Conservation (phyloP, 2,329 filamentous ascomycete species). For the Cladosporium sphaerospermum region DNA sequence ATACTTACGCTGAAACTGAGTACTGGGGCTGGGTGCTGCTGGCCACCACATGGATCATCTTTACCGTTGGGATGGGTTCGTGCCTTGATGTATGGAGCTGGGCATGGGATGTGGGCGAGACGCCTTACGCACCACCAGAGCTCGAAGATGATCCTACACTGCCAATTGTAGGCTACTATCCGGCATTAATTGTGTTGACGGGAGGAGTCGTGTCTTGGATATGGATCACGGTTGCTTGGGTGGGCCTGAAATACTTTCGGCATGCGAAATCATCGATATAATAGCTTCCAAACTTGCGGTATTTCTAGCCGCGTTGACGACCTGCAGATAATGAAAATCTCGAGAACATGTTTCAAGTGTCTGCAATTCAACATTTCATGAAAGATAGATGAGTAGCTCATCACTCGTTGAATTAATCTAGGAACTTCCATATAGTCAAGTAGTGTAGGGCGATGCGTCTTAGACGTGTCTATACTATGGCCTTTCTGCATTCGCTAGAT, state of each 20-base stretch:
- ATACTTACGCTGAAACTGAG: constrained; percentile 85
- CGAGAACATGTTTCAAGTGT: too few relatives aligned
- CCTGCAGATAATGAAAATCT: too few relatives aligned
- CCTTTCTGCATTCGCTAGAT: too few relatives aligned
- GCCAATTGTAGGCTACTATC: constrained; percentile 96
- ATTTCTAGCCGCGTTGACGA: too few relatives aligned
- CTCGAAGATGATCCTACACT: constrained; percentile 90
- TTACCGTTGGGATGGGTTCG: constrained; percentile 93
- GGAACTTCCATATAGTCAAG: too few relatives aligned
- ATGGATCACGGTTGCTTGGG: constrained; percentile 95
- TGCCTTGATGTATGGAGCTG: constrained; percentile 94
- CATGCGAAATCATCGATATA: constrained; percentile 62
- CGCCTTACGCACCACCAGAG: constrained; percentile 90
- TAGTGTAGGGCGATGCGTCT: too few relatives aligned
- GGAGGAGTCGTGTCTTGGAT: constrained; percentile 91
- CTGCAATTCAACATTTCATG: too few relatives aligned
- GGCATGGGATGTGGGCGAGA: constrained; percentile 98
- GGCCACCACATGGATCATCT: constrained; percentile 86
- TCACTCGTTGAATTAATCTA: too few relatives aligned
- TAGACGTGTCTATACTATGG: too few relatives aligned
- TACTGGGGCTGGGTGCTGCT: constrained; percentile 98
- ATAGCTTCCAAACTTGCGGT: too few relatives aligned
- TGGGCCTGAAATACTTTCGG: constrained; percentile 98
- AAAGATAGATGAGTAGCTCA: too few relatives aligned
- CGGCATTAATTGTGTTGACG: constrained; percentile 85